Evolutionary conservation across 495 filamentous ascomycete species (phyloP), one percentile per base, ranked within the genome.

Genomic region (Aspergillus diversus): DNA sequence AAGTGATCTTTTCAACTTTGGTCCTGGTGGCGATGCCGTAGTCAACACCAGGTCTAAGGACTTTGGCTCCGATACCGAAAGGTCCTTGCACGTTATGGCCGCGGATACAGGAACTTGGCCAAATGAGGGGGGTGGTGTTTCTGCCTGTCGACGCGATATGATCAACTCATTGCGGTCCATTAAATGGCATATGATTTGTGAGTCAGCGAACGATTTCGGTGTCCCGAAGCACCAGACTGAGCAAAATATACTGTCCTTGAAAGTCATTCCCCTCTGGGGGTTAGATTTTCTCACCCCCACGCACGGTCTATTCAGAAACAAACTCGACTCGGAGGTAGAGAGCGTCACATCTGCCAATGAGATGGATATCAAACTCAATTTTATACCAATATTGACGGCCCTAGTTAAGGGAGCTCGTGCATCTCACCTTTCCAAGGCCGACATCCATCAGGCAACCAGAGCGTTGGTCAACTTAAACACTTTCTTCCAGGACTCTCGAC

Each of bases 51-150:
- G 76, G 13, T 80, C 78, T 0, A 79, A 77, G 59, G 75, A 80
- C 59, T 70, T 77, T 55, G 71, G 75, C 42, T 70, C 71, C 2
- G 87, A 88, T 66, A 86, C 77, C 8, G 79, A 84, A 16, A 76
- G 82, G 39, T 79, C 73, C 6, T 77, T 89, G 13, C 86, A 87
- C 62, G 85, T 89, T 56, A 78, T 89, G 65, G 85, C 86, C 49
- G 81, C 84, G 12, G 87, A 89, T 68, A 87, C 77, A 39, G 85
- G 85, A 13, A 88, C 85, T 34, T 89, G 87, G 87, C 87, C 87
- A 0, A 87, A 88, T 55, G 84, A 87, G 66, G 84, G 84, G 56
- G 87, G 87, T 60, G 87, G 87, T 67, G 86, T 89, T 16, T 88
- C 86, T 48, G 85, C 85, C 33, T 89, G 87, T 73, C 83, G 87